Conservation (phyloP, 2,329 filamentous ascomycete genomes). For the Cytospora paraplurivora region DNA sequence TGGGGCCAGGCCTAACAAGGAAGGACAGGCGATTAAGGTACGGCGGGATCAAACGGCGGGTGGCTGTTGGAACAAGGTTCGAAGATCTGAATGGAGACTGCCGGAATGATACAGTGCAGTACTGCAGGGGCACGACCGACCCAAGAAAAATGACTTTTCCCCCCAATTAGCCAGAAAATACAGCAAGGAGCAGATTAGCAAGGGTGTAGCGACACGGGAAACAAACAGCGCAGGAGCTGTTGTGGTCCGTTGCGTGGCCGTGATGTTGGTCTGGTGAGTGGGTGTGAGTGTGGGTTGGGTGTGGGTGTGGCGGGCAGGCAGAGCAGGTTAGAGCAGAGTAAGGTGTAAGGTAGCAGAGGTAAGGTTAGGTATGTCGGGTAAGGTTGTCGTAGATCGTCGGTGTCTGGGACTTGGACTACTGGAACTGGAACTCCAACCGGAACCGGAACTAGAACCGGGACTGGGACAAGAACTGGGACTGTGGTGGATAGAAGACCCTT, state of each 20-base stretch:
- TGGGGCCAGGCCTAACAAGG: constrained; percentile 25
- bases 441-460: constrained; percentile 1
- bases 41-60: constrained; percentile 24
- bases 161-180: constrained; percentile 7
- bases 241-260: not conserved
- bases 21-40: constrained; percentile 24
- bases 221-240: constrained; percentile 6
- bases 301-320: not conserved
- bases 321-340: not conserved
- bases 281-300: not conserved
- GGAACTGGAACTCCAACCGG: not conserved
- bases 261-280: not conserved
- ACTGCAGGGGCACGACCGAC: not conserved
- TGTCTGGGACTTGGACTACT: constrained; percentile 20
- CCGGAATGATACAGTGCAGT: constrained; percentile 4
- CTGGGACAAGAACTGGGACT: not conserved
- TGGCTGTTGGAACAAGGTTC: constrained; percentile 24
- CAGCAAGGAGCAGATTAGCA: constrained; percentile 5
- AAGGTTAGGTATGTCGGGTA: constrained; percentile 6
- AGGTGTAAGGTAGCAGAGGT: not conserved
- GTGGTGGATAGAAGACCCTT: constrained; percentile 9
- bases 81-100: constrained; percentile 7
- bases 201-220: not conserved
- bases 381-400: constrained; percentile 19
- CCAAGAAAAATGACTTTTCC: not conserved